Conservation (phyloP, 345 rosid species). For the Lenwebbia sp. region DNA sequence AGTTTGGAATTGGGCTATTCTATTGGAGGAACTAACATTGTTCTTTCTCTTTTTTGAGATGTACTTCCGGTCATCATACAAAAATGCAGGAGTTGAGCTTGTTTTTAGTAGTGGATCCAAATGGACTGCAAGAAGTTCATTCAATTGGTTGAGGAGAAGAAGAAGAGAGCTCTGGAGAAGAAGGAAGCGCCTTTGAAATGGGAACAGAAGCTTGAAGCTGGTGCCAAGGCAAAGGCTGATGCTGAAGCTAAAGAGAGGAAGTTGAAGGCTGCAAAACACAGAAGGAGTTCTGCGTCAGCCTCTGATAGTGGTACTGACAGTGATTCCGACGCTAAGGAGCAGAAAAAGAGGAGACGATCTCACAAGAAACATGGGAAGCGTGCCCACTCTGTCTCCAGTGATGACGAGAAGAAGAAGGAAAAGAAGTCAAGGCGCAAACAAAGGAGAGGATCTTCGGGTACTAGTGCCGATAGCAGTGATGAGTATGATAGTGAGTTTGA, state of each 20-base stretch:
- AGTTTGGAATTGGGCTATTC: neutral
- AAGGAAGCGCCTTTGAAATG: conserved; percentile 85
- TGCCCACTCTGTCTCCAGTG: conserved; percentile 34
- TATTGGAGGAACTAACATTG: conserved; percentile 73
- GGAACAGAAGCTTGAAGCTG: conserved; percentile 96
- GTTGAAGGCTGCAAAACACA: conserved; percentile 45
- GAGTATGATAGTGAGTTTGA: conserved; percentile 31
- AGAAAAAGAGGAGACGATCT: conserved; percentile 36
- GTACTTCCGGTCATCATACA: conserved; percentile 74
- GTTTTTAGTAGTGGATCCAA: conserved; percentile 20
- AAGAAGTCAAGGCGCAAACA: conserved; percentile 38
- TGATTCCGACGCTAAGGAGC: conserved; percentile 24
- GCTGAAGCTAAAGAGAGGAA: conserved; percentile 52
- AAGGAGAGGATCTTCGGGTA: conserved; percentile 29
- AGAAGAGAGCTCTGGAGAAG: conserved; percentile 66
- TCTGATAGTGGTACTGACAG: conserved; percentile 40
- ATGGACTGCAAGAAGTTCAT: conserved; percentile 98
- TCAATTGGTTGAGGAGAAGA: conserved; percentile 93
- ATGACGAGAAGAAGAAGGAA: conserved; percentile 47
- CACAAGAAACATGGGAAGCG: conserved; percentile 52
- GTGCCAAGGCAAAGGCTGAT: conserved; percentile 64
- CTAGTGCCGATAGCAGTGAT: conserved; percentile 28
- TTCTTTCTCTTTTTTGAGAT: conserved; percentile 96
- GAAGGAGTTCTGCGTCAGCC: conserved; percentile 24
- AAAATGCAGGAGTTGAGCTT: conserved; percentile 80